phyloP scores from a whole-genome alignment of 768 basidiomycete species.

The Panaeolus cyanescens region DNA sequence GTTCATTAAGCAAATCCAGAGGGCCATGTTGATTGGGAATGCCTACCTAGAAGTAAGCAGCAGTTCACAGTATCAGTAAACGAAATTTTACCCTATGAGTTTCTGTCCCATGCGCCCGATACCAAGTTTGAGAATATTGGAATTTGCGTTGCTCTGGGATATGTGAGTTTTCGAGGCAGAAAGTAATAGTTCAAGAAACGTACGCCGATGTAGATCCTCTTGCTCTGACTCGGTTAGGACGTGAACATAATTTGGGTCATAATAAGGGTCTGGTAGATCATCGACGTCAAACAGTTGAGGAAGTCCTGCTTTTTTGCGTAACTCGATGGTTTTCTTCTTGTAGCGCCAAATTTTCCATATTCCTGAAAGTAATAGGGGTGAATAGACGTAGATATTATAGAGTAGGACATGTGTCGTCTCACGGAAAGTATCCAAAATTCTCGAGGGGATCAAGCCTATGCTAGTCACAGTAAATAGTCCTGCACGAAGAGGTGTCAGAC shows the following conservation, averaged over 20 bases:
- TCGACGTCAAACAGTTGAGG: constrained; percentile 73
- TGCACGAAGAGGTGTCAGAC: constrained; percentile 21
- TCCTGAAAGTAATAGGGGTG: constrained; percentile 40
- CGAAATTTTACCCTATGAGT: constrained; percentile 65
- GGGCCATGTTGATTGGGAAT: constrained; percentile 71
- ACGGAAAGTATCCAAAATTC: constrained; percentile 78
- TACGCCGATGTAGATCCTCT: constrained; percentile 64
- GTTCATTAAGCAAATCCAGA: constrained; percentile 71
- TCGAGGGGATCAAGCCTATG: constrained; percentile 77
- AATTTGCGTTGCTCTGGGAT: constrained; percentile 67
- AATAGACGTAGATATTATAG: background rate
- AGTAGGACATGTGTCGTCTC: constrained; percentile 17
- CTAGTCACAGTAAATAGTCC: constrained; percentile 82
- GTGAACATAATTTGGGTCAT: constrained; percentile 70
- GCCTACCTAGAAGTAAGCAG: constrained; percentile 42
- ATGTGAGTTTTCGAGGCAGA: constrained; percentile 2
- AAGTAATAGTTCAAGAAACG: constrained; percentile 19
- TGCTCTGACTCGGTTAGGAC: constrained; percentile 70
- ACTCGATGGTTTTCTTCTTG: constrained; percentile 57
- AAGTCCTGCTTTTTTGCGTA: constrained; percentile 64
- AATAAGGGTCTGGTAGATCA: constrained; percentile 78
- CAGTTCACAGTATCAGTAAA: background rate
- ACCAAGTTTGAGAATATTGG: constrained; percentile 79
- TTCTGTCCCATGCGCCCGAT: constrained; percentile 80
- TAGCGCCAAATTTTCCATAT: constrained; percentile 75